Evolutionary conservation across 2,329 filamentous ascomycete species (phyloP).

Genomic region (Sporothrix phasma): DNA sequence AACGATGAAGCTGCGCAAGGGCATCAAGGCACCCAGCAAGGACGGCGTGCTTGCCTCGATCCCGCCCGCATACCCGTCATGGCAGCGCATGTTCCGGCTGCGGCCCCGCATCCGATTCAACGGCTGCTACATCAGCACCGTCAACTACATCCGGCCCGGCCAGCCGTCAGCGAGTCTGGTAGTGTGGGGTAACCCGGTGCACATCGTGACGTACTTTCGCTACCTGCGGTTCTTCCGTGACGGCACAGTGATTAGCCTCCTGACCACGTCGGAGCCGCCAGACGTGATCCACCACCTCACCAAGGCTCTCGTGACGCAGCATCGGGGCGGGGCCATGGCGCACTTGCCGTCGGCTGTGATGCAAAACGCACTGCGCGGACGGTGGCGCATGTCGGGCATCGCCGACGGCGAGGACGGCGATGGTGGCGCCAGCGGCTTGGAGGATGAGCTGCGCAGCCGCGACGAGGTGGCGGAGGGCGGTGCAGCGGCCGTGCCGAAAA

Average conservation of each 20-base stretch:
- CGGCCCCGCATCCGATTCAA: conserved; percentile 88
- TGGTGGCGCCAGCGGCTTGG: conserved; percentile 5
- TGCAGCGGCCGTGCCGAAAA: neutral
- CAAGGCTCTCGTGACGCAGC: conserved; percentile 51
- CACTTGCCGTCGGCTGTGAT: conserved; percentile 47
- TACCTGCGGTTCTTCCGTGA: conserved; percentile 94
- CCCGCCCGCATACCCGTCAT: conserved; percentile 32
- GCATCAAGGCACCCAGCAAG: conserved; percentile 28
- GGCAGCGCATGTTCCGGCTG: conserved; percentile 64
- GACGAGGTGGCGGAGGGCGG: neutral
- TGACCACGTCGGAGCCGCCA: conserved; percentile 71
- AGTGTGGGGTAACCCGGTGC: conserved; percentile 73
- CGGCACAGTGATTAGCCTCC: conserved; percentile 69
- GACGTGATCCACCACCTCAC: conserved; percentile 81
- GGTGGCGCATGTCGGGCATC: conserved; percentile 38
- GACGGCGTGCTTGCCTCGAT: neutral
- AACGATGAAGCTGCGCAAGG: conserved; percentile 34
- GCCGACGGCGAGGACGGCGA: conserved; percentile 23
- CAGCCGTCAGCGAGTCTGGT: conserved; percentile 59
- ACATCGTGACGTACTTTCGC: conserved; percentile 96
- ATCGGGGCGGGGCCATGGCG: conserved; percentile 29
- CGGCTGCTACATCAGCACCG: conserved; percentile 91
- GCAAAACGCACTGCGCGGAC: conserved; percentile 54
- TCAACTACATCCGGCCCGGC: conserved; percentile 85
- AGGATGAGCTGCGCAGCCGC: neutral